A percentile compares a stretch with the other conserved stretches of the same genome.
Evolutionary conservation across 192 early-diverging fungal genomes (phyloP).

Genomic region (Podila verticillata): DNA sequence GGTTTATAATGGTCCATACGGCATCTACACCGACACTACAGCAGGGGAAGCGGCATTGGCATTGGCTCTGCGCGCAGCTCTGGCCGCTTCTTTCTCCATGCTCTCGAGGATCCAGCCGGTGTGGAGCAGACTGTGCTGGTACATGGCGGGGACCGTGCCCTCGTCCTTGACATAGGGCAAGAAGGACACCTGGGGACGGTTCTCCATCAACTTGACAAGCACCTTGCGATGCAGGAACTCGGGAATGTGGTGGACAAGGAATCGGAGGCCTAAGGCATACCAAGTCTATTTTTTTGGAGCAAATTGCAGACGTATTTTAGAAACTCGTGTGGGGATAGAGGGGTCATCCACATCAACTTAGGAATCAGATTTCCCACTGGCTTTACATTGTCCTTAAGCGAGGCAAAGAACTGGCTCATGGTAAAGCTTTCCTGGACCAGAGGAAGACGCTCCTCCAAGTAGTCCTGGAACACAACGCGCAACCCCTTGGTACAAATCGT

Average conservation of each 20-base stretch:
- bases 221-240: neutral
- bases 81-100: no score
- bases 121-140: neutral
- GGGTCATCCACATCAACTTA: neutral
- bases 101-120: neutral
- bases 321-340: neutral
- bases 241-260: neutral
- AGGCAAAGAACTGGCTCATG: neutral
- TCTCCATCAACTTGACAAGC: neutral
- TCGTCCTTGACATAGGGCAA: neutral
- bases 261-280: neutral
- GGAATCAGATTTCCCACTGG: neutral
- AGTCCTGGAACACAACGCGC: constrained; percentile 10
- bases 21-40: no score
- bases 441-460: constrained; percentile 5
- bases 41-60: no score
- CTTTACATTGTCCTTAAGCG: neutral
- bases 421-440: neutral
- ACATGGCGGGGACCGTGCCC: neutral
- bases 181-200: neutral
- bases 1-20: no score
- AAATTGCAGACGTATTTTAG: neutral
- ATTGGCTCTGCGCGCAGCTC: no score
- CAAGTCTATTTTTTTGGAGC: neutral
- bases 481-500: neutral